Conservation (phyloP, 1,284 basidiomycete species). For the Chiua sp. region DNA sequence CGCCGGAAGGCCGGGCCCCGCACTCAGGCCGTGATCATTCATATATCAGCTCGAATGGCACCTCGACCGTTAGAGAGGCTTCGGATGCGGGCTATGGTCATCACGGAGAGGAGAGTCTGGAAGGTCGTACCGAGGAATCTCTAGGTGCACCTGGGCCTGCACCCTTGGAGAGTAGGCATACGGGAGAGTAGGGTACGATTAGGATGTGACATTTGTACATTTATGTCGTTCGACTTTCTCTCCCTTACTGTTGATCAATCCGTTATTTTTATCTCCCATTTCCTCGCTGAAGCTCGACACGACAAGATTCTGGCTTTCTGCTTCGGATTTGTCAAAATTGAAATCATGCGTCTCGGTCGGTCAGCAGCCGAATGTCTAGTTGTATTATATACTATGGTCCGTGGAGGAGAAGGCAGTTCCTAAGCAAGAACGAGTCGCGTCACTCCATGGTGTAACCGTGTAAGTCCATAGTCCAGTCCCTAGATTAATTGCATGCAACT, state of each 20-base stretch:
- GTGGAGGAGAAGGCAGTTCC: too few species aligned
- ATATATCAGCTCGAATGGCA: slow-evolving; percentile 22
- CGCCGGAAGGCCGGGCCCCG: slow-evolving; percentile 58
- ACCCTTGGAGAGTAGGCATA: slow-evolving; percentile 47
- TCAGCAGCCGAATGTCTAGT: not conserved
- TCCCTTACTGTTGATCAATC: too few species aligned
- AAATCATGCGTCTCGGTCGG: not conserved
- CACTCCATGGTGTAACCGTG: too few species aligned
- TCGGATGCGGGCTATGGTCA: slow-evolving; percentile 16
- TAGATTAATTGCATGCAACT: too few species aligned
- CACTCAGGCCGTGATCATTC: slow-evolving; percentile 35
- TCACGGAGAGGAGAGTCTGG: slow-evolving; percentile 11
- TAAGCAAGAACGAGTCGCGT: too few species aligned
- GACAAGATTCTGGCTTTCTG: too few species aligned
- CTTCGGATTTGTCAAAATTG: not conserved
- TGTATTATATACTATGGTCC: not conserved
- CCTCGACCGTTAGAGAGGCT: slow-evolving; percentile 20
- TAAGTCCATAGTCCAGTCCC: too few species aligned
- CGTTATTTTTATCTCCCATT: too few species aligned
- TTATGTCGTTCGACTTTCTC: not conserved
- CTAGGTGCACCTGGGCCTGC: slow-evolving; percentile 39
- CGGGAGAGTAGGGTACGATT: slow-evolving; percentile 42
- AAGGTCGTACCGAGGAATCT: slow-evolving; percentile 16
- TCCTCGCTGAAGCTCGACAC: too few species aligned
- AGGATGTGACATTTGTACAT: not conserved